phyloP scores from a whole-genome alignment of 73 alveolate species.

The Halteria grandinella region DNA sequence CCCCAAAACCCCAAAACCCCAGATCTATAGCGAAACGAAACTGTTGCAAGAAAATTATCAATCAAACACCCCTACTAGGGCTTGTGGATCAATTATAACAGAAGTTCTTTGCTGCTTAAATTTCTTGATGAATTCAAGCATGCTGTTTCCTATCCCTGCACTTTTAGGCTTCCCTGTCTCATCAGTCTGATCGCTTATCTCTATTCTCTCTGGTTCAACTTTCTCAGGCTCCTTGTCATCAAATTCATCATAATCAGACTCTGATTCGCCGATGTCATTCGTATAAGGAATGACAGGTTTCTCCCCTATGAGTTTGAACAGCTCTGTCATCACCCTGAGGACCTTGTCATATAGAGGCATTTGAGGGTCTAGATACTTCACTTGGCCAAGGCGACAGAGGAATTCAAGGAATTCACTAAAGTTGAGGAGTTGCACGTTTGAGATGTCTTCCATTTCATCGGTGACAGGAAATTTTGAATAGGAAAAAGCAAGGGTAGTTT shows the following conservation, averaged over 20 bases:
- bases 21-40: too few relatives aligned
- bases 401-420: constrained; percentile 25
- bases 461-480: constrained; percentile 14
- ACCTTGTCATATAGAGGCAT: constrained; percentile 41
- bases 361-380: constrained; percentile 18
- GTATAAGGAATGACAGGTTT: constrained; percentile 4
- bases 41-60: too few relatives aligned
- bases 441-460: constrained; percentile 32
- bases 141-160: too few relatives aligned
- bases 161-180: too few relatives aligned
- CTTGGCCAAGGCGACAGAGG: constrained; percentile 20
- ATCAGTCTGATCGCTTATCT: too few relatives aligned
- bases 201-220: too few relatives aligned
- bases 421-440: neutral
- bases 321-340: constrained; percentile 1
- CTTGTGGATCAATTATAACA: too few relatives aligned
- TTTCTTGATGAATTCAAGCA: too few relatives aligned
- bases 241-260: constrained; percentile 45
- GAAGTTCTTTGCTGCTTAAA: too few relatives aligned
- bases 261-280: constrained; percentile 35
- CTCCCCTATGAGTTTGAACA: constrained; percentile 21
- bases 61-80: too few relatives aligned
- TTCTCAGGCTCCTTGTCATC: too few relatives aligned
- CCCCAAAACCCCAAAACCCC: too few relatives aligned
- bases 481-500: constrained; percentile 28